Evolutionary conservation across 129 eudicot species (phyloP), one percentile per base, ranked within the genome.

Genomic region (Flaveria robusta): DNA sequence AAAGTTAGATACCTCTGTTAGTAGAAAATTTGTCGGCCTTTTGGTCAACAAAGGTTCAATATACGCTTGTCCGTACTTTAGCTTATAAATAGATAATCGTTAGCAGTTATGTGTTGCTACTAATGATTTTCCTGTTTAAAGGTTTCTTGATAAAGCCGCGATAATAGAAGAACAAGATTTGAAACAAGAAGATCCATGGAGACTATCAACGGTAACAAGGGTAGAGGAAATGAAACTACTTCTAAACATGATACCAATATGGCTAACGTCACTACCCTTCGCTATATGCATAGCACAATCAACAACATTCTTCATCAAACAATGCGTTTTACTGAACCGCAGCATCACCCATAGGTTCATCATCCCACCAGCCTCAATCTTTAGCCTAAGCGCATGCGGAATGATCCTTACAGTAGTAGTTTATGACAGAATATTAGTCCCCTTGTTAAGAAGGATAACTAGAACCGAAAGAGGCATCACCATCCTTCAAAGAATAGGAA

Each of bases 271-370:
- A 14, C 26, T 93, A 47, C 81, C 91, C 20, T 90, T 93, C 55
- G 98, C 93, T 9, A 73, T 87, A 9, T 85, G 91, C 29, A 67
- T 85, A 3, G 88, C 97, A 10, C 98, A 94, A 77, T 50, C 81
- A 76, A 39, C 89, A 1, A 94, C 98, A 3, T 88, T 94, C 83
- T 94, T 90, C 79, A 87, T 94, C 82, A 91, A 94, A 81, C 98
- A 94, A 82, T 76, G 91, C 31, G 77, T 70, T 0, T 70, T 83
- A 31, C 39, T 94, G 55, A 23, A 91, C 84, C 90, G 93, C 2
- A 50, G 62, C 18, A 72, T 94, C 74, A 49, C 79, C 24, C 45
- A 60, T 51, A n/a, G 4, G n/a, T 88, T 91, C 78, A 3, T 7
- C 51, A 84, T 94, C 81, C 98, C 98, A 39, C 87, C 98, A 15